A percentile compares a stretch with the other conserved stretches of the same genome.
Conservation (phyloP, 2,329 filamentous ascomycete genomes). For the Thelonectria discophora region DNA sequence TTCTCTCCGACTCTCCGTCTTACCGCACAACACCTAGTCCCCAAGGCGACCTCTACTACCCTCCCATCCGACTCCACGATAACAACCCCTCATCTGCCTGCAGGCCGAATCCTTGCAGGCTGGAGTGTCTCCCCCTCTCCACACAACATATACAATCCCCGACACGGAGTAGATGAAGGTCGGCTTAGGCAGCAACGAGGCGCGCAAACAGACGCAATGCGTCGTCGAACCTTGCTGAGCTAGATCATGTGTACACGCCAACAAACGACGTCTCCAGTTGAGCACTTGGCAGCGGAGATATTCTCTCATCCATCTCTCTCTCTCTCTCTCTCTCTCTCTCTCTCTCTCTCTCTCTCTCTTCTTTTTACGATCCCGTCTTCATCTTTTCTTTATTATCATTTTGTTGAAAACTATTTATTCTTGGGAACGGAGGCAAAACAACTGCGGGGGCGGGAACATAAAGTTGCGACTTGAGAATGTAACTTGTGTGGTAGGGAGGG, state of each 20-base stretch:
- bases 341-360: conserved; percentile 13
- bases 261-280: conserved; percentile 11
- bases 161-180: conserved; percentile 32
- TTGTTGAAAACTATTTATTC: conserved; percentile 40
- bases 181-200: conserved; percentile 25
- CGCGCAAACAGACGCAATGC: conserved; percentile 8
- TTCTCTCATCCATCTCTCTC: no score
- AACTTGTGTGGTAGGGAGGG: conserved; percentile 5
- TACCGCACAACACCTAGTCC: conserved; percentile 23
- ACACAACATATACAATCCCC: conserved; percentile 13
- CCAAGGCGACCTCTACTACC: conserved; percentile 18
- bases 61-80: conserved; percentile 28
- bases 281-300: conserved; percentile 26
- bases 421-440: conserved; percentile 39
- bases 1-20: conserved; percentile 28
- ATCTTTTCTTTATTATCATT: conserved; percentile 33
- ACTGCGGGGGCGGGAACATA: conserved; percentile 29
- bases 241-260: neutral
- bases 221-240: neutral
- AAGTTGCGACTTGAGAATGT: conserved; percentile 27
- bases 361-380: conserved; percentile 35
- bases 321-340: no score
- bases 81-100: conserved; percentile 20
- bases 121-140: conserved; percentile 1
- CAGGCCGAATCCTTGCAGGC: conserved; percentile 16